Evolutionary conservation across 164 flowering plant species (phyloP), one percentile per base, ranked within the genome.

Genomic region (Saururus chinensis): DNA sequence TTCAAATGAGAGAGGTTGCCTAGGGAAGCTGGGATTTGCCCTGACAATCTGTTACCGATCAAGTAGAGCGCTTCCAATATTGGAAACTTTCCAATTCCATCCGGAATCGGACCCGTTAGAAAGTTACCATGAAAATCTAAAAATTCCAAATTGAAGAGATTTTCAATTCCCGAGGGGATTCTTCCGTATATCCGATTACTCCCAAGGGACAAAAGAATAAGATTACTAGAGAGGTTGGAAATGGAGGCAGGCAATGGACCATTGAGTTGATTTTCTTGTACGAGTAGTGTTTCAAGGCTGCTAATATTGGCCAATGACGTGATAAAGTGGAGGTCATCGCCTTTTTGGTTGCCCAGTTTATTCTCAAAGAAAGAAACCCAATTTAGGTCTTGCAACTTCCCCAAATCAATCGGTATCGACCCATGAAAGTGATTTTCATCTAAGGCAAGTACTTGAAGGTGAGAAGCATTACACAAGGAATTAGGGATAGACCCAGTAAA

Each of bases 211-310:
- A 61, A 21, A 14, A 76, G 69, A 16, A 0, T 12, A 6, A 51
- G 52, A 11, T 55, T 72, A 4, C 85, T 79, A n/a, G 82, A 76
- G 63, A 30, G 37, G 37, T 82, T 78, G 19, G 76, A 81, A 10
- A 80, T 64, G 16, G 87, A 76, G 6, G 70, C 68, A 6, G 85
- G 85, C 40, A 84, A 59, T 0, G 25, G 60, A 14, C 87, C 89
- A 24, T 66, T 71, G 9, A 84, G 22, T 53, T 13, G 61, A 68
- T 84, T 84, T 19, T 60, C 67, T 48, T 70, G 78, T 8, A 80
- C 7, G 0, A 74, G 75, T 4, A 84, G 71, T 30, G 59, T 53
- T 10, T 65, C 24, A 9, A 84, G 76, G 11, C 17, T 64, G 19
- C 74, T 67, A 26, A 73, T 64, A 52, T 80, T 82, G 37, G 65